Base-by-base conservation (phyloP, 106 monocot genomes). In the Triglochin maritima region DNA sequence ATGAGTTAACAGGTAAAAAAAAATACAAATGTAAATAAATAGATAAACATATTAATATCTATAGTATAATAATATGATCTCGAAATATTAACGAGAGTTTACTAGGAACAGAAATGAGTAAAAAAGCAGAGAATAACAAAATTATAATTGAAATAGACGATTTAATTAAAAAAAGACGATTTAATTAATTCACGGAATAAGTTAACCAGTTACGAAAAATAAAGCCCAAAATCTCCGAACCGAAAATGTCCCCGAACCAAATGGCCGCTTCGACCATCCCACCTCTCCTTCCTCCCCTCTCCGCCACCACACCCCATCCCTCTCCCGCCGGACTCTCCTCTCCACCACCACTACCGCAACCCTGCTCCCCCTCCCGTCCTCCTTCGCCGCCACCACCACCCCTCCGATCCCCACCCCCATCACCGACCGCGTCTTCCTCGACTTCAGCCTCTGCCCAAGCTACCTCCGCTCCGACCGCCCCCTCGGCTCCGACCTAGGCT, bases 341-440 rank as follows among this genome's bases (percentile, higher is more conserved):
- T 71, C 69, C 16, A 2, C 65, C 50, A 15, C 67, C 55, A 58
- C 60, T 41, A 17, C 48, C 54, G 49, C 54, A 15, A 66, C 68
- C 9, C 47, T 49, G 47, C 17, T 57, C 80, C 45, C 66, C 62
- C 48, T n/a, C 43, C 61, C 55, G 17, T 41, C 58, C 47, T 47
- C 49, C 45, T 15, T 56, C 9, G 71, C 74, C 14, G 60, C 57
- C 13, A 6, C 65, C 47, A 9, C 72, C 46, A 42, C 72, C 17
- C 16, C 67, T 5, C 3, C 48, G 3, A 4, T 64, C 47, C 4
- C 72, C 60, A 49, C 82, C 66, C 29, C 74, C 49, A 71, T 94
- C 47, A 94, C 94, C 51, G 94, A 94, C 60, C 82, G 94, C 12
- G 75, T 94, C 56, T 89, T 81, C 84, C 74, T 89, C 77, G 89